Evolutionary conservation across 768 basidiomycete genomes (phyloP).

Genomic region (Polyporus arcularius): DNA sequence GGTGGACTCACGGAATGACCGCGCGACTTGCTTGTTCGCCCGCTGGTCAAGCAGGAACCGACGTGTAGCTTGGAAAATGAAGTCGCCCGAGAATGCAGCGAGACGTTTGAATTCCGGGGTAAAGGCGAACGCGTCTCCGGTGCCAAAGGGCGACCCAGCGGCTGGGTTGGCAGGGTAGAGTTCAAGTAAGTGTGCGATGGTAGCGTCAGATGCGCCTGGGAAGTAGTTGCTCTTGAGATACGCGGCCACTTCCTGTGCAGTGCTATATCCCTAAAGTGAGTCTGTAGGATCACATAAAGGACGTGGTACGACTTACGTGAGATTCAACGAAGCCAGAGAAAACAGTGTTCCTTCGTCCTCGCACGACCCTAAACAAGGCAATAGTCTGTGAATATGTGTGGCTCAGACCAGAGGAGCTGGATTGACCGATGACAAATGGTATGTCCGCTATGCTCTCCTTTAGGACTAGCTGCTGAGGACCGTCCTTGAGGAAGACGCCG

Average conservation of each 20-base stretch:
- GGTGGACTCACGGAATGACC: constrained; percentile 40
- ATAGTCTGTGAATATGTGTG: constrained; percentile 10
- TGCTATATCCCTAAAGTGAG: constrained; percentile 10
- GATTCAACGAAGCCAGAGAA: constrained; percentile 26
- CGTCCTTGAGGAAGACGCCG: constrained; percentile 47
- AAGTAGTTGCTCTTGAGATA: constrained; percentile 25
- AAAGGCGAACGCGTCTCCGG: constrained; percentile 44
- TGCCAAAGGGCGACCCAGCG: constrained; percentile 55
- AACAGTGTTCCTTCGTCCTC: constrained; percentile 54
- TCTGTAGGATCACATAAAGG: constrained; percentile 4
- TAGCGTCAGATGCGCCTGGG: constrained; percentile 20
- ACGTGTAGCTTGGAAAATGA: constrained; percentile 49
- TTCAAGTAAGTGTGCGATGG: constrained; percentile 20
- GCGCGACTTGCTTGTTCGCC: constrained; percentile 41
- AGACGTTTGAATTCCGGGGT: constrained; percentile 54
- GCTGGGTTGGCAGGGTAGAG: constrained; percentile 37
- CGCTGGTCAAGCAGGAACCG: constrained; percentile 44
- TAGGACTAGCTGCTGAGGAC: constrained; percentile 40
- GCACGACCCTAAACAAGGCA: constrained; percentile 50
- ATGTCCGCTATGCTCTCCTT: constrained; percentile 49
- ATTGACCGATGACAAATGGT: constrained; percentile 45
- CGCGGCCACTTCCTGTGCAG: constrained; percentile 17
- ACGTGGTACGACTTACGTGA: constrained; percentile 25
- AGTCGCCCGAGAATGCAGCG: constrained; percentile 52
- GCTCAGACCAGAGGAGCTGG: no score